Base-by-base conservation (phyloP, 352 stramenopile species). In the Globisporangium alternatum region DNA sequence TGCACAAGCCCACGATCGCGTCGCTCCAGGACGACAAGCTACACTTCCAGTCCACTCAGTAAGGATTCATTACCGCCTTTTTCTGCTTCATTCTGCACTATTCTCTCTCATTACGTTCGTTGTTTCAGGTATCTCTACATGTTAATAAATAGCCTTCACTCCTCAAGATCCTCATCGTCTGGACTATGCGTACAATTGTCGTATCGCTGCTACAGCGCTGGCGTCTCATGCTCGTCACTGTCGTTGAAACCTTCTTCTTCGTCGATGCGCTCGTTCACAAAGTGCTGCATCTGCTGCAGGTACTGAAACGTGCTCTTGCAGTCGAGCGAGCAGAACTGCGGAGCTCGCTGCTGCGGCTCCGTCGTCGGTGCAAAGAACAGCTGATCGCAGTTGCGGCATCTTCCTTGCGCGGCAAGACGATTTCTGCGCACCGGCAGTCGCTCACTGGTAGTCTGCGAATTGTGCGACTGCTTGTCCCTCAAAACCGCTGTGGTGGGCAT, bases 221-320 rank as follows among this genome's bases (percentile, higher is more conserved):
- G 13, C 28, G 5, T 43, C 19, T 60, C 43, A 45, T 37, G 30
- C 22, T 53, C 31, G 17, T 31, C 21, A 2, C 25, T 31, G n/a
- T 45, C 19, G 7, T 45, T 44, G 2, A 22, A 31, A 4, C 10
- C 25, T 21, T 28, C 53, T 39, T 62, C 45, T 19, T 64, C 62
- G 35, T 63, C 56, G 17, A 68, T 60, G 55, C 58, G 65, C 37
- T 68, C 57, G 61, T 83, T 75, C 55, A 83, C 70, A 10, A 69
- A 31, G 31, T 74, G 51, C 54, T 90, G 81, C 30, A 91, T 59
- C 5, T 70, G 43, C 9, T 57, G 56, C 7, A 72, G 71, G 64
- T 88, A 91, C 57, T 86, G 70, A 54, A 75, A 84, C 21, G 75
- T 78, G 67, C 71, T 89, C 62, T 80, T 71, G 67, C 82, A 91